Percentiles rank a stretch among this genome's conserved stretches.
Evolutionary conservation across 805 yeast genomes (phyloP).

Genomic region (Schwanniomyces occidentalis): DNA sequence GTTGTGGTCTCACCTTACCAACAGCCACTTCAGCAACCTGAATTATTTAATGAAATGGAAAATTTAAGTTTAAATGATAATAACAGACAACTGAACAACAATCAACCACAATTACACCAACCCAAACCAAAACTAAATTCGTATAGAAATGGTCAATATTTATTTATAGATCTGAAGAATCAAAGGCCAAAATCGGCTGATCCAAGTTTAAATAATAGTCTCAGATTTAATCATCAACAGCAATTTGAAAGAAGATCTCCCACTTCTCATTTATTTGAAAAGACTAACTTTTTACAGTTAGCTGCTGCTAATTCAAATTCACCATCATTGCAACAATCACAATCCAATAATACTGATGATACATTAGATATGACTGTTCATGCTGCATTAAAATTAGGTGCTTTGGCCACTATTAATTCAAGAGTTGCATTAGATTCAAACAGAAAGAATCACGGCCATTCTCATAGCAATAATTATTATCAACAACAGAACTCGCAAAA

Average conservation of each 20-base stretch:
- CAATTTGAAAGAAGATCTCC: constrained; percentile 39
- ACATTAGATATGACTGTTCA: constrained; percentile 29
- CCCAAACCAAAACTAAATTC: constrained; percentile 42
- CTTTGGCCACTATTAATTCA: constrained; percentile 62
- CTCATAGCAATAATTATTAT: constrained; percentile 5
- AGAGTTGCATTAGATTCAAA: constrained; percentile 49
- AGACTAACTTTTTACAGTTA: constrained; percentile 43
- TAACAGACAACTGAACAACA: constrained; percentile 8
- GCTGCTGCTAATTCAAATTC: constrained; percentile 26
- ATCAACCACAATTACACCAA: constrained; percentile 27
- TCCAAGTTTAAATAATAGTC: constrained; percentile 29
- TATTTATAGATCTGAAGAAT: constrained; percentile 18
- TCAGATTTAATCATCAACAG: constrained; percentile 12
- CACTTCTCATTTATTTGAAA: constrained; percentile 43
- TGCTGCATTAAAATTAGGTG: constrained; percentile 60
- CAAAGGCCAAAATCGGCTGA: constrained; percentile 50
- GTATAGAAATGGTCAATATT: constrained; percentile 16
- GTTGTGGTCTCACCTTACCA: constrained; percentile 9
- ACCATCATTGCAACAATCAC: constrained; percentile 19
- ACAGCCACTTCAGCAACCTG: constrained; percentile 12
- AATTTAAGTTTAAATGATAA: constrained; percentile 13
- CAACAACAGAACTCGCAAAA: constrained; percentile 15
- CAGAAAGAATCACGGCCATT: constrained; percentile 26
- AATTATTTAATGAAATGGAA: constrained; percentile 18
- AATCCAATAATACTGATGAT: constrained; percentile 19